Base-by-base conservation (phyloP, 305 asterid genomes). In the Fraxinus paxiana region DNA sequence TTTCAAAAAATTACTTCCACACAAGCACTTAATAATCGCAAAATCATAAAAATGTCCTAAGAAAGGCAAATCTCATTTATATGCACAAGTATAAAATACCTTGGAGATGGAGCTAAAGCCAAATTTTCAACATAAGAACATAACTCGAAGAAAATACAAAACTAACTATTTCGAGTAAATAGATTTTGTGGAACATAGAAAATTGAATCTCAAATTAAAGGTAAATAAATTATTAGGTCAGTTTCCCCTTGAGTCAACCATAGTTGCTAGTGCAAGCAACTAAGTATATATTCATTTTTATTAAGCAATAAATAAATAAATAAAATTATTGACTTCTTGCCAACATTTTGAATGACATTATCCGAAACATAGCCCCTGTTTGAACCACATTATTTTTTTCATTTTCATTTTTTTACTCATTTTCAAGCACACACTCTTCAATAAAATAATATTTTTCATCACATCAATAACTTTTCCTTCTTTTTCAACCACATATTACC, bases 31-130 rank as follows among this genome's bases (percentile, higher is more conserved):
- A 46, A 10, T 41, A 41, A 2, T 41, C n/a, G 1, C 17, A 75
- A 85, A 83, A 86, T 56, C 63, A 28, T 46, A 77, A 69, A 80
- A 18, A 43, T 30, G 26, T 30, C 31, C 41, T n/a, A 5, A 34
- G 38, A 56, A 77, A 56, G 70, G 31, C 5, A 6, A 59, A 59
- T 20, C 30, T 59, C 24, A 59, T 59, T 18, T 18, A 8, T 20
- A 59, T 59, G 30, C 30, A 59, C 1, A 6, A 24, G 35, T 65
- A 26, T 10, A 24, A 65, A 65, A 24, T 28, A 65, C 8, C n/a
- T 26, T 28, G 18, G 17, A 30, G 2, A 1, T 6, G 22, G 24
- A 17, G 10, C 65, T 54, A 54, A 18, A 17, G 65, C 26, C 10
- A 18, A 1, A 54, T 18, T 17, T 18, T 18, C 65, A 54, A 17